A percentile compares a stretch with the other conserved stretches of the same genome.
phyloP scores from a whole-genome alignment of 805 yeast genomes.

The Sugiyamaella marilandica region DNA sequence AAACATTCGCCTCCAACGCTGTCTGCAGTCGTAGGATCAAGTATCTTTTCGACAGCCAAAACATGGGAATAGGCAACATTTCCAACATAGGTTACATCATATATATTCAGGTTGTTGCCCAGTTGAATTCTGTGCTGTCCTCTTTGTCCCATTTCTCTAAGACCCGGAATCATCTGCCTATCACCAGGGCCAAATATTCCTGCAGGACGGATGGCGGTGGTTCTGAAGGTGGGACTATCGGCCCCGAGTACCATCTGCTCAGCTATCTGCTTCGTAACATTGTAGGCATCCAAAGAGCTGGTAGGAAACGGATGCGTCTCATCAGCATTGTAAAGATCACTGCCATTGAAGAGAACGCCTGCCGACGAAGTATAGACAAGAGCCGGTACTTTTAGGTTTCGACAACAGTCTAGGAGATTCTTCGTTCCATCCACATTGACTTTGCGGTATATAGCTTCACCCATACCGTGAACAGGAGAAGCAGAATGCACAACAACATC shows the following conservation, averaged over 20 bases:
- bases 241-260: conserved; percentile 77
- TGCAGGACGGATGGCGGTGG: conserved; percentile 91
- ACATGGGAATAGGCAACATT: conserved; percentile 97
- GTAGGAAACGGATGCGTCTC: conserved; percentile 92
- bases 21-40: conserved; percentile 39
- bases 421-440: conserved; percentile 90
- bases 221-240: conserved; percentile 57
- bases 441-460: conserved; percentile 75
- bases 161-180: conserved; percentile 90
- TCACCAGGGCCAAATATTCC: conserved; percentile 99
- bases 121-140: conserved; percentile 91
- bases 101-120: conserved; percentile 89
- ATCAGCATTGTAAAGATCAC: conserved; percentile 84
- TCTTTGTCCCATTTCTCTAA: conserved; percentile 70
- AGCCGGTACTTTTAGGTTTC: conserved; percentile 44
- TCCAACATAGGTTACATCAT: conserved; percentile 98
- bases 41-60: conserved; percentile 74
- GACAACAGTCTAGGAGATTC: conserved; percentile 63
- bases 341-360: conserved; percentile 96
- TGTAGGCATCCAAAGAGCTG: conserved; percentile 93
- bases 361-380: conserved; percentile 95
- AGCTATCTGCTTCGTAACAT: conserved; percentile 89
- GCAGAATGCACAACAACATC: conserved; percentile 90
- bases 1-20: conserved; percentile 79
- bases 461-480: conserved; percentile 89